Conservation (phyloP, 2,329 filamentous ascomycete genomes). For the Arthrobotrys sphaeroides region DNA sequence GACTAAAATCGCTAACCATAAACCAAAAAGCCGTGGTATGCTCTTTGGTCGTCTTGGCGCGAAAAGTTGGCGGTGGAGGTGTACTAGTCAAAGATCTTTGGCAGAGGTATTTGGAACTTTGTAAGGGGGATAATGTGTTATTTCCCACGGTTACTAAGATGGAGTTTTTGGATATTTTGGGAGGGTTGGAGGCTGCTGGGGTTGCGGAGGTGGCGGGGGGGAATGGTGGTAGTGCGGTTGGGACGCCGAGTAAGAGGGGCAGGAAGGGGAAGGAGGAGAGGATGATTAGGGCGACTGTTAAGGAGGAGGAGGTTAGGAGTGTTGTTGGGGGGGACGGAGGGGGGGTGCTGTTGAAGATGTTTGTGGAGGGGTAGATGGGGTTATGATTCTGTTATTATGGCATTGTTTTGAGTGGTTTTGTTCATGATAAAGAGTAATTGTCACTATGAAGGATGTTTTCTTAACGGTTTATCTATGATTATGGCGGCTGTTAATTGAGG, state of each 20-base stretch:
- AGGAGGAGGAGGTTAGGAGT: slow-evolving; percentile 46
- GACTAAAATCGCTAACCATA: slow-evolving; percentile 86
- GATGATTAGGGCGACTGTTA: slow-evolving; percentile 48
- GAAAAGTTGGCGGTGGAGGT: slow-evolving; percentile 69
- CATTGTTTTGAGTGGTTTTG: no score
- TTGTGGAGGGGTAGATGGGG: slow-evolving; percentile 22
- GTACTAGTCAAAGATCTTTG: slow-evolving; percentile 87
- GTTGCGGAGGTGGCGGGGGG: slow-evolving; percentile 76
- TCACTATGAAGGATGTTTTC: no score
- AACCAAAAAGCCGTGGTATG: slow-evolving; percentile 97
- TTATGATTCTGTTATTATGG: no score
- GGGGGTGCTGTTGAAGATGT: slow-evolving; percentile 47
- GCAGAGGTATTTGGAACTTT: slow-evolving; percentile 82
- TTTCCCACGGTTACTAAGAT: slow-evolving; percentile 83
- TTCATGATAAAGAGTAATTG: no score
- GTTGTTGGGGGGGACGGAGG: slow-evolving; percentile 46
- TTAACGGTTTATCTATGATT: no score
- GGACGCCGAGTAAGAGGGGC: slow-evolving; percentile 42
- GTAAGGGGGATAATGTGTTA: slow-evolving; percentile 85
- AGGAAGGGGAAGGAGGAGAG: slow-evolving; percentile 35
- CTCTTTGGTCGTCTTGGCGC: slow-evolving; percentile 85
- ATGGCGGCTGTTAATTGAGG: no score
- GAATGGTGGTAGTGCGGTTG: slow-evolving; percentile 11
- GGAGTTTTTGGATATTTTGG: slow-evolving; percentile 92
- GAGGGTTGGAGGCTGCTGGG: slow-evolving; percentile 86